These are phyloP conservation scores for Phanerodontia chrysosporium DNA, from an alignment of 768 basidiomycete species.

Conservation along the genomic window DNA sequence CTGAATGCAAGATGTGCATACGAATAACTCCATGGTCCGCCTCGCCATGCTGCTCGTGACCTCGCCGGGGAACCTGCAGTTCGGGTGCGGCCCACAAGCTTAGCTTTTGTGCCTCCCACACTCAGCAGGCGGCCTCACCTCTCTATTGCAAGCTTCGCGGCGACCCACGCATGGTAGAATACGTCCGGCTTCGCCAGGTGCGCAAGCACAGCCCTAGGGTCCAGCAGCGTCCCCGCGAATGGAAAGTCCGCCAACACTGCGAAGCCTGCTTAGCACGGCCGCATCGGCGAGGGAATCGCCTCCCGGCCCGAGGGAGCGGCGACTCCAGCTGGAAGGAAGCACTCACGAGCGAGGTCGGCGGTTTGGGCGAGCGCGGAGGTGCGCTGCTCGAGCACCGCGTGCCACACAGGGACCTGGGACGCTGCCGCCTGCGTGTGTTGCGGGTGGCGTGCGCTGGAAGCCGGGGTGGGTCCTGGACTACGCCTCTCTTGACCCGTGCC, in stretches of 20 bases:
- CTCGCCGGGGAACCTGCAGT: constrained; percentile 3
- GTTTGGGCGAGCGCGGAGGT: constrained; percentile 37
- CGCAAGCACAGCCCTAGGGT: constrained; percentile 28
- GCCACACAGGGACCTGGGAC: not conserved
- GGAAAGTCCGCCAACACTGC: constrained; percentile 31
- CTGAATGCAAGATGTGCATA: constrained; percentile 16
- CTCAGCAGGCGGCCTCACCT: not conserved
- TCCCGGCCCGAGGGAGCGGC: not conserved
- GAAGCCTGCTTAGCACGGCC: constrained; percentile 11
- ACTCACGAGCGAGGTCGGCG: constrained; percentile 41
- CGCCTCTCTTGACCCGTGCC: not conserved
- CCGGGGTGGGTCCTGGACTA: not conserved
- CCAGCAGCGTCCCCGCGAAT: constrained; percentile 30
- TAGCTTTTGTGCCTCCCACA: constrained; percentile 17
- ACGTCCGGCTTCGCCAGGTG: constrained; percentile 23
- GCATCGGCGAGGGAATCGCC: not conserved
- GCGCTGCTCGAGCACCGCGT: not conserved
- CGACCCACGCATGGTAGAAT: constrained; percentile 33
- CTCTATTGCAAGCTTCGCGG: constrained; percentile 27
- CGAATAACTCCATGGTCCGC: constrained; percentile 27
- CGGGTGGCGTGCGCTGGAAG: not conserved
- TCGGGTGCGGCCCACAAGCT: not conserved
- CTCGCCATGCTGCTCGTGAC: not conserved
- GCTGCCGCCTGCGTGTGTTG: not conserved
- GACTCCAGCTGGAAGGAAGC: constrained; percentile 1